These are phyloP conservation scores for Spathaspora passalidarum DNA, from an alignment of 805 yeast species.

Conservation along the genomic window DNA sequence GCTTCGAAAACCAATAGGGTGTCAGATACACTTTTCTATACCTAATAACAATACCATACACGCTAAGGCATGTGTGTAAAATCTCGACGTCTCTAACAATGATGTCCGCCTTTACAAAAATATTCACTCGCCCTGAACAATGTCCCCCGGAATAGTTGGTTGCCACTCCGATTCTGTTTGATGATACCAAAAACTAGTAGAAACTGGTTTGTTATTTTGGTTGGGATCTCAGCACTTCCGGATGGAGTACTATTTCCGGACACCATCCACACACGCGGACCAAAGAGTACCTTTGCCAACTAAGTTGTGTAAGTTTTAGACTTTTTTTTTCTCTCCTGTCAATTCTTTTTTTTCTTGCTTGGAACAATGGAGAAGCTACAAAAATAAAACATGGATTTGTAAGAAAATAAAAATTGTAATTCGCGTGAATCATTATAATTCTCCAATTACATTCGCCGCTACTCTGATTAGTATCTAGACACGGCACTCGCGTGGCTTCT, in stretches of 20 bases:
- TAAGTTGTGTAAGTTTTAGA: neutral
- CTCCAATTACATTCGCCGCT: neutral
- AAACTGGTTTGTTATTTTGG: neutral
- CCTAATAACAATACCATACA: neutral
- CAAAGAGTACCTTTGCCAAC: neutral
- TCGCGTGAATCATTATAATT: neutral
- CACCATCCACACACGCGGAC: neutral
- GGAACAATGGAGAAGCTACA: neutral
- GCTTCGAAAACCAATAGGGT: neutral
- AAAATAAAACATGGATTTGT: neutral
- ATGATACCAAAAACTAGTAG: neutral
- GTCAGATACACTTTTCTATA: neutral
- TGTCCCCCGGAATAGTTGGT: too few species aligned
- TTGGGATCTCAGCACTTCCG: neutral
- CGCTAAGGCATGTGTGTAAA: neutral
- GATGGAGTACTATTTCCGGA: neutral
- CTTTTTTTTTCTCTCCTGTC: neutral
- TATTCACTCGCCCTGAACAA: too few species aligned
- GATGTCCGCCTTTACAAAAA: neutral
- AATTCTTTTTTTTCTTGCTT: neutral
- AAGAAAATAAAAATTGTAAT: neutral
- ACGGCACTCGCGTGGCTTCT: neutral
- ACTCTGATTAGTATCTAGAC: neutral
- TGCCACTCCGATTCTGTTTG: neutral
- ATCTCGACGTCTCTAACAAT: neutral